A percentile compares a stretch with the other conserved stretches of the same genome.
Conservation (phyloP, 2,329 filamentous ascomycete genomes). For the Escovopsis weberi region DNA sequence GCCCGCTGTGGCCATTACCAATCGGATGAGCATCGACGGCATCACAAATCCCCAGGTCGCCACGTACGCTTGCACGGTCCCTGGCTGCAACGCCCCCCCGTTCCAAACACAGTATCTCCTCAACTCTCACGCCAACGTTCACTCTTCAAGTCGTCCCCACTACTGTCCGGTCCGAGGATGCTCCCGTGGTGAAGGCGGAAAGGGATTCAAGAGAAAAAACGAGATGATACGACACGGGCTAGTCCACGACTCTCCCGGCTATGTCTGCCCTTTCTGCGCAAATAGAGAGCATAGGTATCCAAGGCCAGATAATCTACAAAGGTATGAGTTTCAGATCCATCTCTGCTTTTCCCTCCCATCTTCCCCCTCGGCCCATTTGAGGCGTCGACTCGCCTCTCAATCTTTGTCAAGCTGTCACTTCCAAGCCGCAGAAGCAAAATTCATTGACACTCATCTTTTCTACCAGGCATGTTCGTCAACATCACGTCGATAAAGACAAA, state of each 20-base stretch:
- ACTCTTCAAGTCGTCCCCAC: constrained; percentile 50
- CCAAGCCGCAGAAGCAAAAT: too few species aligned
- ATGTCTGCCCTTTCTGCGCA: constrained; percentile 90
- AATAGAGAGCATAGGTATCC: constrained; percentile 91
- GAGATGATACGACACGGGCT: constrained; percentile 67
- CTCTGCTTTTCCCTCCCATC: too few species aligned
- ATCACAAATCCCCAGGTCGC: constrained; percentile 38
- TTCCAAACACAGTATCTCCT: constrained; percentile 68
- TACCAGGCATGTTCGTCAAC: constrained; percentile 73
- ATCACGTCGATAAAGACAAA: constrained; percentile 80
- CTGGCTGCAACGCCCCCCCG: constrained; percentile 54
- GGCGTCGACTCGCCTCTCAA: too few species aligned
- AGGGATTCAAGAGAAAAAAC: constrained; percentile 58
- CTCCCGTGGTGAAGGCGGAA: constrained; percentile 47
- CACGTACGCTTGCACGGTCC: constrained; percentile 41
- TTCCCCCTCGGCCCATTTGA: too few species aligned
- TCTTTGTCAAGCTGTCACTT: not conserved
- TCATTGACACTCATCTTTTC: constrained; percentile 4
- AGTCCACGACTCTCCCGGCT: constrained; percentile 87
- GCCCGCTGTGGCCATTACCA: constrained; percentile 25
- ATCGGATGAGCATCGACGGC: constrained; percentile 44
- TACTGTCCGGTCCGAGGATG: constrained; percentile 50
- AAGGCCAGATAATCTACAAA: constrained; percentile 85
- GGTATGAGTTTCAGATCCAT: constrained; percentile 36
- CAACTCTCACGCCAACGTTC: constrained; percentile 65